Evolutionary conservation across 768 basidiomycete species (phyloP), one percentile per base, ranked within the genome.

Genomic region (Lactarius quietus): DNA sequence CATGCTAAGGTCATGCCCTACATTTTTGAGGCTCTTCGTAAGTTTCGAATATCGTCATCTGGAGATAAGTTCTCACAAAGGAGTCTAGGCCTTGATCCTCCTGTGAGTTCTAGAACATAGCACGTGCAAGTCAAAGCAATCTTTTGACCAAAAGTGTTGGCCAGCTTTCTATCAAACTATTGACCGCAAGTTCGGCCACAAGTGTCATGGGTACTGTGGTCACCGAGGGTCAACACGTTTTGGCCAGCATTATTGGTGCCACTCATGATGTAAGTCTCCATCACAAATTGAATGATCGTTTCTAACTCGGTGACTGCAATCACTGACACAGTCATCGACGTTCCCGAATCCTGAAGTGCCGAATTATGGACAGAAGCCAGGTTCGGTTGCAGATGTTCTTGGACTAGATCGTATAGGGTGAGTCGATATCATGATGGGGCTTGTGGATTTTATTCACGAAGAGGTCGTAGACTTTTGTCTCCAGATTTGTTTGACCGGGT

Each of bases 191-290:
- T 31, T 59, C 61, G 1, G 20, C 39, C 18, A 23, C 58, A 23
- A 56, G 14, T 15, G 18, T 68, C 41, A 64, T 10, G 4, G 77
- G 60, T 7, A 41, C 63, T 6, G 39, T n/a, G 23, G 61, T 70
- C 6, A 59, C 55, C 14, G 18, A 45, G 23, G 70, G 72, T 31
- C 67, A 71, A 59, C 64, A 62, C 1, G 63, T 67, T 36, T 57
- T 72, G n/a, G 64, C 65, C 29, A 63, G 58, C 31, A 61, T 73
- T 20, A 41, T 63, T 12, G 71, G 67, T 38, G 73, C 73, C 31
- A 62, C 65, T 57, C 66, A 38, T 54, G 62, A 69, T 26, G 65
- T 68, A 35, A 12, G 63, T 70, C 23, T n/a, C 39, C 26, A 33
- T 41, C 33, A 36, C 3, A 26, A n/a, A n/a, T n/a, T n/a, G n/a